phyloP scores from a whole-genome alignment of 768 basidiomycete species.

The Leccinum fibrillosum region DNA sequence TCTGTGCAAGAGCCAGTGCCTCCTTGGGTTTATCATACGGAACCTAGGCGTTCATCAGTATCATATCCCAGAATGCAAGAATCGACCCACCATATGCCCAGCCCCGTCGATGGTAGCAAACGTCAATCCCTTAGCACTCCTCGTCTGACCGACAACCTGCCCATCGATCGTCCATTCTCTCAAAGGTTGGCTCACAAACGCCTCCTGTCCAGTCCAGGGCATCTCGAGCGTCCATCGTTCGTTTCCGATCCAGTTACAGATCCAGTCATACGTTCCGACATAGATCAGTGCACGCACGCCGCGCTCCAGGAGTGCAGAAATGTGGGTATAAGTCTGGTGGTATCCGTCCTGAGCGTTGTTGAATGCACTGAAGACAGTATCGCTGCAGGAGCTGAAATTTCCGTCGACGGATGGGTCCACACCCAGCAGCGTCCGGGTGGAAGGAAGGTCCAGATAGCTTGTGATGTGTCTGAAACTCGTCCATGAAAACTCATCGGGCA shows the following conservation, averaged over 20 bases:
- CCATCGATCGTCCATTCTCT: constrained; percentile 56
- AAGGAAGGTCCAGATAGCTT: constrained; percentile 58
- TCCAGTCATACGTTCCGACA: constrained; percentile 75
- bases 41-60: constrained; percentile 34
- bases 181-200: constrained; percentile 47
- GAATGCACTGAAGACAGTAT: constrained; percentile 50
- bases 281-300: constrained; percentile 72
- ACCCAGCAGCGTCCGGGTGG: constrained; percentile 55
- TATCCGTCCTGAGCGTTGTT: constrained; percentile 37
- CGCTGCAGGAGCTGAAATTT: constrained; percentile 41
- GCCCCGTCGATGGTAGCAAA: constrained; percentile 66
- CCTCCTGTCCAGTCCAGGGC: constrained; percentile 64
- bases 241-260: constrained; percentile 79
- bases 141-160: constrained; percentile 51
- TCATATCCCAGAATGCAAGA: neutral
- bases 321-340: constrained; percentile 32
- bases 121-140: constrained; percentile 58
- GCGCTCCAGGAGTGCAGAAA: constrained; percentile 63
- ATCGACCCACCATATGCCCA: constrained; percentile 64
- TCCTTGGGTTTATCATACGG: constrained; percentile 64
- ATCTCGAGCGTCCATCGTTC: constrained; percentile 71
- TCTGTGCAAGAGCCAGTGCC: constrained; percentile 46
- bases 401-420: constrained; percentile 47
- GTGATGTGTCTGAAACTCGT: constrained; percentile 45
- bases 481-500: neutral